Base-by-base conservation (phyloP, 2,329 filamentous ascomycete genomes). In the Dothistroma pini region DNA sequence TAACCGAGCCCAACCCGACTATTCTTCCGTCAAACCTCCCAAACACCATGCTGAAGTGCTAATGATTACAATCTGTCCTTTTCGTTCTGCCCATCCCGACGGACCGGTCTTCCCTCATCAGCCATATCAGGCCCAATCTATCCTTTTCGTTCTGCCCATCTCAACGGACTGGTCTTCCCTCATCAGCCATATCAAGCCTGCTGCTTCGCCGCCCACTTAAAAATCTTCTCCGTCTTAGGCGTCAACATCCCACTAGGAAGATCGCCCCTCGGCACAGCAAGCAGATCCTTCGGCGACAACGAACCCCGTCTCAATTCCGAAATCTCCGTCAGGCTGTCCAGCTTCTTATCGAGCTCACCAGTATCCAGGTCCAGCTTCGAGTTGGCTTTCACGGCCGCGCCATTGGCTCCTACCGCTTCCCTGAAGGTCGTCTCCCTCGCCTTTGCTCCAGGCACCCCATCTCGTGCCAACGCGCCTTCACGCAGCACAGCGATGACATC, bases 181-280 rank as follows among this genome's bases (percentile, higher is more conserved):
- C n/a, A n/a, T n/a, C n/a, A n/a, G n/a, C n/a, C n/a, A n/a, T n/a
- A n/a, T 50, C 21, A 29, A 25, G 21, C 48, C 41, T 44, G 41
- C 41, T 44, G 41, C 41, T 44, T 52, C 48, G 54, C 54, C 31
- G 66, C 64, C 67, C 67, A 69, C 12, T 57, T 48, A 31, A 69
- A 49, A 34, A 69, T 69, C 56, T 63, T 67, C 56, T 66, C 63
- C 19, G 61, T 65, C 54, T 59, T 63, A 2, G 67, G 67, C 32
- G 67, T 69, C 61, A 67, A 48, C 25, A 47, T 52, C 7, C 65
- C 65, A 50, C 50, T 49, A 5, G 38, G 55, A 29, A 58, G 25
- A 41, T 56, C 59, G 25, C 16, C 19, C 34, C 56, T 56, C 12
- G 63, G 60, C 21, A 63, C 38, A 22, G 58, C 49, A 55, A 62